Percentiles rank a stretch among this genome's conserved stretches.
These are phyloP conservation scores for Smallanthus sonchifolius DNA, from an alignment of 129 eudicot genomes.

Conservation along the genomic window DNA sequence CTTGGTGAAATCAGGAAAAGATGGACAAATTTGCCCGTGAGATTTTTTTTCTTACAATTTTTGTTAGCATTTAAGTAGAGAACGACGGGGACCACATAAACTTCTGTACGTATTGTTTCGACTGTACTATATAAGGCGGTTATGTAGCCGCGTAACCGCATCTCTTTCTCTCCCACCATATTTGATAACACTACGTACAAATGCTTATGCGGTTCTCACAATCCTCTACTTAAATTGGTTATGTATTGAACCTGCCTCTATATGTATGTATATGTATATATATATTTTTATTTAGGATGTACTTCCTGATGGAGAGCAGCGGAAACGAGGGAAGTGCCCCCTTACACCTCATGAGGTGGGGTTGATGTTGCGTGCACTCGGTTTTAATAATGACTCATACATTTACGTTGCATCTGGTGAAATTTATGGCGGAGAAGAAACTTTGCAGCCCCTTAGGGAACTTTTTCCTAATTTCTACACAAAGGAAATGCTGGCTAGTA, in stretches of 20 bases:
- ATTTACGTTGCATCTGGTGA: slow-evolving; percentile 95
- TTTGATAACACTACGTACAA: not conserved
- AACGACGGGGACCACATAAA: not conserved
- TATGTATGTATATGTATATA: not conserved
- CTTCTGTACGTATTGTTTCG: not conserved
- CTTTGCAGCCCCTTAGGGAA: slow-evolving; percentile 44
- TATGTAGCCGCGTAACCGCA: not conserved
- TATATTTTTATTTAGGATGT: slow-evolving; percentile 41
- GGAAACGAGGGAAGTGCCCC: slow-evolving; percentile 85
- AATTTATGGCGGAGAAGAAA: slow-evolving; percentile 89
- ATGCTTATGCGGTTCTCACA: not conserved
- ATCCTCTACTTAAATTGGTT: not conserved
- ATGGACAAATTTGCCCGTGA: slow-evolving; percentile 84
- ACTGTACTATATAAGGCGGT: not conserved
- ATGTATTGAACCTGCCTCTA: not conserved
- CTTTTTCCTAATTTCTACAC: slow-evolving; percentile 37
- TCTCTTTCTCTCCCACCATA: not conserved
- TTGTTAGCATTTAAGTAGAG: not conserved
- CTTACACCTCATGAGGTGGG: slow-evolving; percentile 95
- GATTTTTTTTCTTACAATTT: slow-evolving; percentile 22
- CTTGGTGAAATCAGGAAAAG: slow-evolving; percentile 90
- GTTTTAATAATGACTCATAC: slow-evolving; percentile 60
- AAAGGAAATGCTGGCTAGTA: slow-evolving; percentile 29
- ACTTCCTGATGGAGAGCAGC: slow-evolving; percentile 77
- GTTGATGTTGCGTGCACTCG: slow-evolving; percentile 77